Conservation (phyloP, 2,329 filamentous ascomycete species). For the Aspergillus aculeatus region DNA sequence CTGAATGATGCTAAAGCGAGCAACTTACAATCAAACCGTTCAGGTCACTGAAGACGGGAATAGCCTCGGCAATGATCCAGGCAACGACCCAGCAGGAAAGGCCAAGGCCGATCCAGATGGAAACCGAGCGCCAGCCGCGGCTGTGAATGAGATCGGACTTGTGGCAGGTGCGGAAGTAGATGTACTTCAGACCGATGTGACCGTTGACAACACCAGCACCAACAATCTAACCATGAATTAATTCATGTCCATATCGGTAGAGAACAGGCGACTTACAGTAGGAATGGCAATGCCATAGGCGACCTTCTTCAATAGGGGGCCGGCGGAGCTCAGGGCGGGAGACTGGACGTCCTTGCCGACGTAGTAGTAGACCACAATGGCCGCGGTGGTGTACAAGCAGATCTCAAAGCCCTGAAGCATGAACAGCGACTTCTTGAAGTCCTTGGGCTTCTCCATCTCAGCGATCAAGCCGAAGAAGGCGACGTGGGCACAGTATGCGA, state of each 20-base stretch:
- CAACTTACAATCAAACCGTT: slow-evolving; percentile 3
- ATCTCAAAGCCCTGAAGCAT: slow-evolving; percentile 59
- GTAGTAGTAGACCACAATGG: slow-evolving; percentile 65
- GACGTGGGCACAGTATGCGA: slow-evolving; percentile 46
- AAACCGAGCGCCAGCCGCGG: slow-evolving; percentile 48
- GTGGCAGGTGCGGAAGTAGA: slow-evolving; percentile 64
- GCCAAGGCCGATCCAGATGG: slow-evolving; percentile 59
- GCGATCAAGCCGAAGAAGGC: slow-evolving; percentile 66
- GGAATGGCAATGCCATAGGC: slow-evolving; percentile 67
- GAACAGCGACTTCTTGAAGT: slow-evolving; percentile 61
- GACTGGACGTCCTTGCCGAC: slow-evolving; percentile 60
- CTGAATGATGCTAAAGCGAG: neutral
- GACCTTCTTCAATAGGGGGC: slow-evolving; percentile 55
- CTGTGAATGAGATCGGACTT: slow-evolving; percentile 54
- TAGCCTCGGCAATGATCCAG: slow-evolving; percentile 66
- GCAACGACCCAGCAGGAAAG: slow-evolving; percentile 57
- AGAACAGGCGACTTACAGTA: slow-evolving; percentile 40
- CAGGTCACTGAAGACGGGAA: slow-evolving; percentile 66
- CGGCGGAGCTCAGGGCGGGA: slow-evolving; percentile 65
- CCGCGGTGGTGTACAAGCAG: slow-evolving; percentile 62
- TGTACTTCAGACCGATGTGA: slow-evolving; percentile 63
- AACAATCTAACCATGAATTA: slow-evolving; percentile 48
- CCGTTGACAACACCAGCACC: slow-evolving; percentile 68
- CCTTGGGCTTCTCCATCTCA: slow-evolving; percentile 60
- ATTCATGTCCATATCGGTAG: neutral